Conservation (phyloP, 2,329 filamentous ascomycete genomes). For the Arthroderma sp. region DNA sequence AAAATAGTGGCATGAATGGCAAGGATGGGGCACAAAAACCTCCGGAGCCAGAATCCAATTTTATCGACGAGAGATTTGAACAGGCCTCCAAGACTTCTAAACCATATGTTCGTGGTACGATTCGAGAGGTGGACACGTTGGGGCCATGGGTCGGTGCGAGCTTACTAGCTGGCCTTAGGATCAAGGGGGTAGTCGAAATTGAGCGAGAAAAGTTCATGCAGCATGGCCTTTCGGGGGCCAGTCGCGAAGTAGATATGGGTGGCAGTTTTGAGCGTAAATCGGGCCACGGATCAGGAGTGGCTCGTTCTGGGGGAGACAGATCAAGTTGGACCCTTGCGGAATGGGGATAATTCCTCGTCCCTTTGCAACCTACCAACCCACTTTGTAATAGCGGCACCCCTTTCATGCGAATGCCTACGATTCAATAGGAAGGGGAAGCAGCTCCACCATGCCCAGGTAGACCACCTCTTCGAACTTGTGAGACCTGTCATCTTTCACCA, state of each 20-base stretch:
- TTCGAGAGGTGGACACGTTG: slow-evolving; percentile 44
- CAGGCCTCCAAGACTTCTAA: slow-evolving; percentile 24
- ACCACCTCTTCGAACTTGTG: too few species aligned
- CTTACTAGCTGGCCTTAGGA: slow-evolving; percentile 44
- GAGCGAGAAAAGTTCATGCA: slow-evolving; percentile 50
- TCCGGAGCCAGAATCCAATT: slow-evolving; percentile 28
- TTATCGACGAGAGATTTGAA: slow-evolving; percentile 29
- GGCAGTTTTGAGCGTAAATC: slow-evolving; percentile 27
- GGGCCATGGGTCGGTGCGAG: slow-evolving; percentile 54
- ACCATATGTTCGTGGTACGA: slow-evolving; percentile 22
- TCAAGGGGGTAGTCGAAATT: slow-evolving; percentile 50
- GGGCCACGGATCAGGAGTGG: slow-evolving; percentile 16
- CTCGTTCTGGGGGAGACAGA: slow-evolving; percentile 27
- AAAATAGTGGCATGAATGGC: not conserved
- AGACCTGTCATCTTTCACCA: too few species aligned
- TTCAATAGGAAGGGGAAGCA: too few species aligned
- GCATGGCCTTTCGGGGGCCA: slow-evolving; percentile 35
- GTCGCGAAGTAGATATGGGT: slow-evolving; percentile 27
- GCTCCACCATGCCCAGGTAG: too few species aligned
- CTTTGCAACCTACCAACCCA: too few species aligned
- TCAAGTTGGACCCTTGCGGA: slow-evolving; percentile 38
- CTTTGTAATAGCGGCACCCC: too few species aligned
- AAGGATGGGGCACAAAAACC: not conserved
- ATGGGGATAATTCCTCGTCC: slow-evolving; percentile 20
- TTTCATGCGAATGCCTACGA: too few species aligned